phyloP scores from a whole-genome alignment of 2,329 filamentous ascomycete genomes.

The Epichloe festucae region DNA sequence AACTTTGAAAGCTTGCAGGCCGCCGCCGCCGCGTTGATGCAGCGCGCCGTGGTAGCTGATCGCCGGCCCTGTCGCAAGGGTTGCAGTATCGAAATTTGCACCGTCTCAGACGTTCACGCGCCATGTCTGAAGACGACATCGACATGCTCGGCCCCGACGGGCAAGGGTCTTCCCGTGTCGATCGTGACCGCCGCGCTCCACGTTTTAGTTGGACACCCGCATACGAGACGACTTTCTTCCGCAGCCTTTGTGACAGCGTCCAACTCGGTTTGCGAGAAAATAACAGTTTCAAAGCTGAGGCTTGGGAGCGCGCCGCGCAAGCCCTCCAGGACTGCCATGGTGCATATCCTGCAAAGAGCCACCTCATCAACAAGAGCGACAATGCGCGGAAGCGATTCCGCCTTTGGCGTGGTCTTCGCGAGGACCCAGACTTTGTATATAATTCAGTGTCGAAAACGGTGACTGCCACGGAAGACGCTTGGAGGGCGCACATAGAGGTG shows the following conservation, averaged over 20 bases:
- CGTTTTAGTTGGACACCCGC: conserved; percentile 48
- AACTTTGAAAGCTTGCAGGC: neutral
- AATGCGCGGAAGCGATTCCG: conserved; percentile 50
- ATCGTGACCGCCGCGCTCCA: conserved; percentile 31
- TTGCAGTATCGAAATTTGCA: neutral
- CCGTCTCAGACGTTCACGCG: neutral
- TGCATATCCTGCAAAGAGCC: conserved; percentile 45
- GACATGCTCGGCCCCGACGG: conserved; percentile 24
- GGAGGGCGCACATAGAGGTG: conserved; percentile 45
- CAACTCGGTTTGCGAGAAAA: conserved; percentile 42
- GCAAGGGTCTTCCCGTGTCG: conserved; percentile 19
- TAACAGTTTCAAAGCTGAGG: conserved; percentile 48
- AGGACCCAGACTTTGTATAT: conserved; percentile 44
- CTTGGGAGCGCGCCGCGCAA: conserved; percentile 44
- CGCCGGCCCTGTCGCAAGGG: neutral
- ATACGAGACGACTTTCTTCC: conserved; percentile 48
- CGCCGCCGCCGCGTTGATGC: conserved; percentile 4
- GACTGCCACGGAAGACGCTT: conserved; percentile 43
- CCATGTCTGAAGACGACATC: conserved; percentile 27
- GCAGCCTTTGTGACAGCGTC: conserved; percentile 46
- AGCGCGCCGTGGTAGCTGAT: conserved; percentile 4
- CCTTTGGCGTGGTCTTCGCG: conserved; percentile 45
- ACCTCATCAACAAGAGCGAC: conserved; percentile 51
- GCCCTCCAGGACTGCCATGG: conserved; percentile 41
- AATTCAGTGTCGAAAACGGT: conserved; percentile 37